Evolutionary conservation across 1,284 basidiomycete species (phyloP).

Genomic region (Cryptococcus sp.): DNA sequence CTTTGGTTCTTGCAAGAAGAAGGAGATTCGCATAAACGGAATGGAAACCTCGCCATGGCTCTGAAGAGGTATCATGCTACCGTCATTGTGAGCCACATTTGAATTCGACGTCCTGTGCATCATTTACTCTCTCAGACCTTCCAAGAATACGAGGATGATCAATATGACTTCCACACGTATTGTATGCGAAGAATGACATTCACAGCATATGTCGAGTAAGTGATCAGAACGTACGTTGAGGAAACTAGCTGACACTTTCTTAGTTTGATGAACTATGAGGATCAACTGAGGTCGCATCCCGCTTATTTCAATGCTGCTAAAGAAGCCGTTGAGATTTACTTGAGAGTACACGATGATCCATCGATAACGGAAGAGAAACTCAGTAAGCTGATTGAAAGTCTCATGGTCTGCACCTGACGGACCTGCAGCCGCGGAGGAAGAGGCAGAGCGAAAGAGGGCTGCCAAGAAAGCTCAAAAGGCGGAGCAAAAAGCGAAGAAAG

Average conservation of each 20-base stretch:
- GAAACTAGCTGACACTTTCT: no score
- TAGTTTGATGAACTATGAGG: slow-evolving; percentile 79
- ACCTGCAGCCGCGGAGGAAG: slow-evolving; percentile 38
- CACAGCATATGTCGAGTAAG: slow-evolving; percentile 74
- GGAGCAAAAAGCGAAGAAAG: slow-evolving; percentile 75
- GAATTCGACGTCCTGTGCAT: background rate
- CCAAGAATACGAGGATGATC: slow-evolving; percentile 87
- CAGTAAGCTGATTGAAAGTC: slow-evolving; percentile 10
- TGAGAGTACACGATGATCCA: slow-evolving; percentile 70
- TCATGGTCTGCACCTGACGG: background rate
- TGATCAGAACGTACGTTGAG: slow-evolving; percentile 4
- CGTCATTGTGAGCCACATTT: slow-evolving; percentile 56
- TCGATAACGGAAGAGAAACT: slow-evolving; percentile 50
- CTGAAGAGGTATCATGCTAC: slow-evolving; percentile 81
- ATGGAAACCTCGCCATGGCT: slow-evolving; percentile 69
- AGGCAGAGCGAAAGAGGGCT: slow-evolving; percentile 57
- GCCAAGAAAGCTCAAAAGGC: slow-evolving; percentile 87
- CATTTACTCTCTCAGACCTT: slow-evolving; percentile 58
- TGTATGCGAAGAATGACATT: slow-evolving; percentile 85
- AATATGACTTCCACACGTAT: slow-evolving; percentile 98
- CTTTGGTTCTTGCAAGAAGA: slow-evolving; percentile 82
- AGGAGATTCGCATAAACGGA: slow-evolving; percentile 64
- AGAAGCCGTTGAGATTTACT: slow-evolving; percentile 70
- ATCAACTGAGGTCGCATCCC: slow-evolving; percentile 68
- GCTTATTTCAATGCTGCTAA: slow-evolving; percentile 72